Evolutionary conservation across 1,284 basidiomycete genomes (phyloP).

Genomic region (Cutaneotrichosporon cutaneum): DNA sequence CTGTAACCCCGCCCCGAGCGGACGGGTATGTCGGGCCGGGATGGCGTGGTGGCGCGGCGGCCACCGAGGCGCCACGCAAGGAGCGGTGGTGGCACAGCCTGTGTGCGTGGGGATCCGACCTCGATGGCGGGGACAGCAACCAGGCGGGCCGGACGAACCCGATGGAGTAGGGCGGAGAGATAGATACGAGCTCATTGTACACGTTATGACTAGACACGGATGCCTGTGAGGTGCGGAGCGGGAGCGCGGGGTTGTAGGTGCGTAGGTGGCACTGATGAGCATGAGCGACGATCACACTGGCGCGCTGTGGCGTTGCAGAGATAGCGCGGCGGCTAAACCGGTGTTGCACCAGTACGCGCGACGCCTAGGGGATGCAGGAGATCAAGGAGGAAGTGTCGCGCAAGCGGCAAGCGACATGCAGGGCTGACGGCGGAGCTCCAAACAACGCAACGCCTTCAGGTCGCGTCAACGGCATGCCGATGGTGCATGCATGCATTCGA

Average conservation of each 20-base stretch:
- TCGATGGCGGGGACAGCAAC: slow-evolving; percentile 42
- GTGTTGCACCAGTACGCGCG: too few species aligned
- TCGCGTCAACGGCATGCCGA: too few species aligned
- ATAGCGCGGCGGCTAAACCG: background rate
- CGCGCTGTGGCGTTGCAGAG: background rate
- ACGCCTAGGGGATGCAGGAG: too few species aligned
- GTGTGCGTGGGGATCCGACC: slow-evolving; percentile 46
- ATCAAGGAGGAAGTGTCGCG: background rate
- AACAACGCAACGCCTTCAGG: background rate
- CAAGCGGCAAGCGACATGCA: background rate
- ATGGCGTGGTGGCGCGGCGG: slow-evolving; percentile 38
- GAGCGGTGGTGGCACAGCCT: slow-evolving; percentile 50
- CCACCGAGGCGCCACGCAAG: slow-evolving; percentile 13
- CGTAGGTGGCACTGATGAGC: too few species aligned
- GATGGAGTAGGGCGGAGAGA: slow-evolving; percentile 30
- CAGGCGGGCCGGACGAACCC: slow-evolving; percentile 47
- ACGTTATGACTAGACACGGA: background rate
- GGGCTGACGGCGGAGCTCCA: background rate
- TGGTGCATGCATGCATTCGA: background rate
- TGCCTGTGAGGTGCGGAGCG: background rate
- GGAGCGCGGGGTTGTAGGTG: too few species aligned
- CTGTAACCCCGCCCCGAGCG: slow-evolving; percentile 18
- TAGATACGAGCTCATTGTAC: background rate
- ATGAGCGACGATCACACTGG: too few species aligned
- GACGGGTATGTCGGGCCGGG: slow-evolving; percentile 33